Base-by-base conservation (phyloP, 169 alveolate species). In the Plasmodium gaboni region DNA sequence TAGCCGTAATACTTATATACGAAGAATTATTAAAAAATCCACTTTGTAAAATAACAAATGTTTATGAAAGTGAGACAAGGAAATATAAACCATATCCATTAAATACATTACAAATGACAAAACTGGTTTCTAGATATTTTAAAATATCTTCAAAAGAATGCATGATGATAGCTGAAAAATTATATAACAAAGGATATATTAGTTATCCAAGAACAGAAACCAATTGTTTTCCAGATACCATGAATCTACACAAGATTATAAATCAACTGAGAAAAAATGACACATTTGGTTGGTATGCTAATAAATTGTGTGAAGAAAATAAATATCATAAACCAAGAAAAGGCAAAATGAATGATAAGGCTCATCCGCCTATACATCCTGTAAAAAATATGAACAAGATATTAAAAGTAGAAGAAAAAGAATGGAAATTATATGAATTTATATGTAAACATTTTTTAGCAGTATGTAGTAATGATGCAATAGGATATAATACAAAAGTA, bases 331-430 rank as follows among this genome's bases (percentile, higher is more conserved):
- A 96, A 88, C 60, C 98, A 9, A 88, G 97, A 68, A 95, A 93
- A 89, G 98, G 99, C 7, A 95, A 94, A 42, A 93, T 96, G 68
- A 98, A 98, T 93, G 99, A 99, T 91, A 95, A 98, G 73, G 99
- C 99, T 2, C 99, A 99, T 93, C 99, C 99, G 17, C 99, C 99
- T 1, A 99, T 99, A 38, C 99, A 99, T 91, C 99, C 99, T 1
- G 99, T 98, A n/a, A 98, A 98, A 91, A 88, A 88, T 72, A 94
- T 97, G 60, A 53, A 91, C 73, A 89, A 94, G 88, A 91, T 91
- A 46, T 94, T 92, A 9, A 92, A 96, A 57, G 89, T 94, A 38
- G 80, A 94, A 64, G 91, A 92, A 55, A 72, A 92, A 57, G 93
- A 93, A 78, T 92, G 94, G 96, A 88, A 89, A 87, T 93, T 95